These are phyloP conservation scores for Ceratobasidium sp. DNA, from an alignment of 1,284 basidiomycete genomes.

Conservation along the genomic window DNA sequence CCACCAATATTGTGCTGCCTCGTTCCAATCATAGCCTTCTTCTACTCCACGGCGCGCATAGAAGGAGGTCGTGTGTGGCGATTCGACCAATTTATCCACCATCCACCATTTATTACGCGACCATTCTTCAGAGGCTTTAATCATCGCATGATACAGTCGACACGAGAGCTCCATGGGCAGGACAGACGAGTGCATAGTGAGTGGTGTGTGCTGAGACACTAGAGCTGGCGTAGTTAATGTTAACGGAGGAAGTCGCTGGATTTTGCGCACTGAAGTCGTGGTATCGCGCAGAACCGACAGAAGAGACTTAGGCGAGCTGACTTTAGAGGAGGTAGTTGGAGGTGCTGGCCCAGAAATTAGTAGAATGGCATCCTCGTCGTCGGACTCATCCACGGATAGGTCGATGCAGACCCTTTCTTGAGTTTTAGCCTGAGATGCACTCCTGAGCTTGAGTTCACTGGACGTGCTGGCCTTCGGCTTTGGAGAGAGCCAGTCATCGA, in stretches of 20 bases:
- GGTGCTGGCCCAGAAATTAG: background rate
- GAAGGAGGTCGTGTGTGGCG: conserved; percentile 85
- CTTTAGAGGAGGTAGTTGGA: conserved; percentile 8
- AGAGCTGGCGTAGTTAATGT: conserved; percentile 69
- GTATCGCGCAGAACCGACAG: conserved; percentile 24
- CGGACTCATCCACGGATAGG: conserved; percentile 36
- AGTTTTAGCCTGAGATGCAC: background rate
- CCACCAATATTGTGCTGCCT: conserved; percentile 77
- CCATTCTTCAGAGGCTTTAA: conserved; percentile 74
- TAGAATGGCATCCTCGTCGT: conserved; percentile 7
- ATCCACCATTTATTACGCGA: conserved; percentile 85
- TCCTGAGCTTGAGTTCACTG: background rate
- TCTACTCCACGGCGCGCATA: conserved; percentile 67
- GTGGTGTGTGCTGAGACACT: conserved; percentile 78
- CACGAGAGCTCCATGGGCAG: conserved; percentile 79
- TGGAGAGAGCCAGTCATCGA: conserved; percentile 31
- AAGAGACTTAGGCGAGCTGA: background rate
- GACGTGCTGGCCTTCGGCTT: background rate
- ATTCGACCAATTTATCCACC: conserved; percentile 83
- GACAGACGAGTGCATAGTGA: conserved; percentile 76
- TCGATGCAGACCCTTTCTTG: conserved; percentile 18
- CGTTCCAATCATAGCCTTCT: conserved; percentile 65
- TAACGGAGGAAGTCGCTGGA: conserved; percentile 65
- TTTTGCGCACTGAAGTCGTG: conserved; percentile 11
- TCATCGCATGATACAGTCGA: conserved; percentile 76